These are phyloP conservation scores for Cryomyces minteri DNA, from an alignment of 495 filamentous ascomycete species.

Conservation along the genomic window DNA sequence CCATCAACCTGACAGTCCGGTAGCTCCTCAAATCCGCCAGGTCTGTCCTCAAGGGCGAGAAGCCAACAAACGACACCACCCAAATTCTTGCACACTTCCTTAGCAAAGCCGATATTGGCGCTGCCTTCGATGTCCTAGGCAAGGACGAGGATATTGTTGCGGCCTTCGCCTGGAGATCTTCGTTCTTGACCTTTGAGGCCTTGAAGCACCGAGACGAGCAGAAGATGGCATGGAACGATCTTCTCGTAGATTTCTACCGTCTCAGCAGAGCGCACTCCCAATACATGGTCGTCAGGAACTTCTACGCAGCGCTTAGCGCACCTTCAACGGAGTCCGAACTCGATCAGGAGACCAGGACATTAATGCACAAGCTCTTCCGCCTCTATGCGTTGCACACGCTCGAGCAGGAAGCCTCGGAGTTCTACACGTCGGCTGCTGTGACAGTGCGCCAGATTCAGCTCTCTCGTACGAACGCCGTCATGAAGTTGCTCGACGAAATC, in stretches of 20 bases:
- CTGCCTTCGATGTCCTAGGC: constrained; percentile 46
- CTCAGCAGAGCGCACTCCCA: constrained; percentile 49
- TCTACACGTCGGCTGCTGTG: constrained; percentile 42
- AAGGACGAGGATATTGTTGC: constrained; percentile 42
- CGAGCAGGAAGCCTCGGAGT: constrained; percentile 45
- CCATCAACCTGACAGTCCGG: not conserved
- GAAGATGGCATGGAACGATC: constrained; percentile 49
- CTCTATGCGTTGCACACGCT: constrained; percentile 47
- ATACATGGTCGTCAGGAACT: constrained; percentile 52
- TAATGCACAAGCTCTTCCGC: constrained; percentile 46
- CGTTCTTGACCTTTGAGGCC: constrained; percentile 52
- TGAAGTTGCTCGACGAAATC: constrained; percentile 46
- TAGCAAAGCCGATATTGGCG: constrained; percentile 40
- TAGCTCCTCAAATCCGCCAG: constrained; percentile 42
- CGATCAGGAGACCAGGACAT: constrained; percentile 28
- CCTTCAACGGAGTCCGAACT: constrained; percentile 26
- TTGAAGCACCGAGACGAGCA: constrained; percentile 52
- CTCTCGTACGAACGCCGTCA: constrained; percentile 37
- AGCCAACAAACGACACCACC: constrained; percentile 36
- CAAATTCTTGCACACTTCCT: constrained; percentile 40
- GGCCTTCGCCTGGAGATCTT: constrained; percentile 52
- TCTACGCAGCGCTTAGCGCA: constrained; percentile 44
- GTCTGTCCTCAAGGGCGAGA: constrained; percentile 35
- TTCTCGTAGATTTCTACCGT: constrained; percentile 57
- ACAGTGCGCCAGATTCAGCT: constrained; percentile 47